A percentile compares a stretch with the other conserved stretches of the same genome.
Evolutionary conservation across 257 asterid genomes (phyloP).

Genomic region (Asclepias syriaca): DNA sequence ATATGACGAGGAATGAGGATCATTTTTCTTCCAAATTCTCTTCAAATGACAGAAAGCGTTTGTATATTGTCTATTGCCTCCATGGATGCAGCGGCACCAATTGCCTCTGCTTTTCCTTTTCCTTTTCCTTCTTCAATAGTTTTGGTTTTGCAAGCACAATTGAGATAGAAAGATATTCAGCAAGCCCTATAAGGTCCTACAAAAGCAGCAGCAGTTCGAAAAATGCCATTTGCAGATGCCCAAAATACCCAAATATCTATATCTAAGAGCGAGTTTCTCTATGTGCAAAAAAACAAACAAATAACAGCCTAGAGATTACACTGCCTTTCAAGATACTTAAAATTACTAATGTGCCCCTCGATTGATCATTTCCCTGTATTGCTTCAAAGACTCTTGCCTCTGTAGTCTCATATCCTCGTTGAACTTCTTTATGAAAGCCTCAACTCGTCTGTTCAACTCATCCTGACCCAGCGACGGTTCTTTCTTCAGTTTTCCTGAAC

Average conservation of each 20-base stretch:
- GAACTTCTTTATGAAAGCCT: conserved; percentile 78
- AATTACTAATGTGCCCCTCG: conserved; percentile 29
- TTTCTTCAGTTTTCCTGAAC: conserved; percentile 44
- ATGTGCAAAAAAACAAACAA: neutral
- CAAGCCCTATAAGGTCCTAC: neutral
- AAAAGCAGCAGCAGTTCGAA: neutral
- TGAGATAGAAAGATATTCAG: neutral
- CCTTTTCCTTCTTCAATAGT: neutral
- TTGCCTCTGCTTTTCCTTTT: neutral
- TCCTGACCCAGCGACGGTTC: conserved; percentile 71
- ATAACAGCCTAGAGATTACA: neutral
- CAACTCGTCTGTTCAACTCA: conserved; percentile 66
- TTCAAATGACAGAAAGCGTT: neutral
- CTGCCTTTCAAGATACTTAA: neutral
- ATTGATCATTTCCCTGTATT: conserved; percentile 48
- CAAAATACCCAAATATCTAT: neutral
- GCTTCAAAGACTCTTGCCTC: conserved; percentile 65
- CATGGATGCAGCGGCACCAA: too few relatives aligned
- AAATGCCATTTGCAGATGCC: neutral
- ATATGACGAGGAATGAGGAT: too few relatives aligned
- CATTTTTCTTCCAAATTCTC: too few relatives aligned
- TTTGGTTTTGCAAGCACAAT: neutral
- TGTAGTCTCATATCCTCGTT: conserved; percentile 83
- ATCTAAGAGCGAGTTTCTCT: conserved; percentile 15
- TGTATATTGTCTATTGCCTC: neutral